Conservation (phyloP, 345 rosid genomes). For the Euphorbia pulcherrima region DNA sequence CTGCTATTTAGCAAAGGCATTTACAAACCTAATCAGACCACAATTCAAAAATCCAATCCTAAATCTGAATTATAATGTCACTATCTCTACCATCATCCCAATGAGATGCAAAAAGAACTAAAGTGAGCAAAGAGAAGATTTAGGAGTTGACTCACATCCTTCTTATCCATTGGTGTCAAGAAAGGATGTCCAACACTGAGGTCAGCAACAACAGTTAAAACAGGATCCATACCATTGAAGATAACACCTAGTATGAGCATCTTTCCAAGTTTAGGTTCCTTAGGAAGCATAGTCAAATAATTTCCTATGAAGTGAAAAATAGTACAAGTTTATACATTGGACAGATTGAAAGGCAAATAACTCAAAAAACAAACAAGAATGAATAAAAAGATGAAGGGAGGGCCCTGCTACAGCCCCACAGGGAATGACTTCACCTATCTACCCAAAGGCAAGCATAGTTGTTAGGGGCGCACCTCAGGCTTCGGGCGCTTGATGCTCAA, state of each 20-base stretch:
- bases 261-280: slow-evolving; percentile 98
- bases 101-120: not conserved
- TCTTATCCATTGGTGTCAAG: slow-evolving; percentile 81
- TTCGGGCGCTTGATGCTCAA: too few species aligned
- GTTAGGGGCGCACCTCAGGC: too few species aligned
- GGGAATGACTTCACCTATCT: too few species aligned
- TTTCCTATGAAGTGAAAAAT: slow-evolving; percentile 48
- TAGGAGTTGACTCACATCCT: slow-evolving; percentile 65
- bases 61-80: not conserved
- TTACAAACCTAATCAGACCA: not conserved
- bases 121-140: slow-evolving; percentile 15
- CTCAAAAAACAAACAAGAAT: too few species aligned
- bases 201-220: slow-evolving; percentile 79
- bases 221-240: slow-evolving; percentile 80
- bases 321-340: not conserved
- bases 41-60: not conserved
- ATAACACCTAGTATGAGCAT: slow-evolving; percentile 83
- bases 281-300: slow-evolving; percentile 75
- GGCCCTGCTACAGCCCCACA: too few species aligned
- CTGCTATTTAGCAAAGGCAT: not conserved
- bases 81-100: not conserved
- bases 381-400: too few species aligned
- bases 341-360: too few species aligned
- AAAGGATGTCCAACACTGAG: slow-evolving; percentile 95
- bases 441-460: too few species aligned